These are phyloP conservation scores for Cymbopogon flexuosus DNA, from an alignment of 202 grass and related monocot species.

Conservation along the genomic window DNA sequence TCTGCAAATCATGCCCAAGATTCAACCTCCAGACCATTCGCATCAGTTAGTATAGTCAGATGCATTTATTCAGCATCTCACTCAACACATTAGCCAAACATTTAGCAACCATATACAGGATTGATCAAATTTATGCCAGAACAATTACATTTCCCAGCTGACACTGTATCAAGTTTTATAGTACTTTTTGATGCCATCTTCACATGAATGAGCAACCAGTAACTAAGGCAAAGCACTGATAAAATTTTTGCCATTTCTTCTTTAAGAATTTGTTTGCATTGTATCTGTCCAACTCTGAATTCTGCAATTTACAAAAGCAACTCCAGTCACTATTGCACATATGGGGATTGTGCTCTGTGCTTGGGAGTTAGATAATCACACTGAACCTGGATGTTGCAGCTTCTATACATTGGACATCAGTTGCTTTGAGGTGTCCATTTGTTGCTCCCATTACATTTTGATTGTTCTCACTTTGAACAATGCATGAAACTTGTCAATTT, in stretches of 20 bases:
- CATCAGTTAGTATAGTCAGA: background rate
- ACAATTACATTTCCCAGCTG: background rate
- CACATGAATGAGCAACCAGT: background rate
- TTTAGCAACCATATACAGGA: conserved; percentile 1
- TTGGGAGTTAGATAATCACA: background rate
- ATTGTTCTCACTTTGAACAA: background rate
- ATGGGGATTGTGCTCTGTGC: background rate
- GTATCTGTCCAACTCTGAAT: background rate
- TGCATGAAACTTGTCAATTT: background rate
- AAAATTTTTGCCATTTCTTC: background rate
- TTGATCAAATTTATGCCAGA: background rate
- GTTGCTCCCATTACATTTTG: background rate
- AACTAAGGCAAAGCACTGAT: background rate
- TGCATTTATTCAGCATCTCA: background rate
- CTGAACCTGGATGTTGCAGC: background rate
- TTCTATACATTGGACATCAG: background rate
- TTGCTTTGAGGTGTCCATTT: background rate
- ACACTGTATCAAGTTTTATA: background rate
- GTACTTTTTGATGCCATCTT: background rate
- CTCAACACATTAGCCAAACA: background rate
- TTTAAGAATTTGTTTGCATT: background rate
- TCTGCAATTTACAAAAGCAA: background rate
- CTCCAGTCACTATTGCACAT: background rate
- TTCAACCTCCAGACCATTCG: background rate
- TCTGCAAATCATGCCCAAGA: background rate